Evolutionary conservation across 1,139 yeast genomes (phyloP).

Genomic region (Yamadazyma diospyri): DNA sequence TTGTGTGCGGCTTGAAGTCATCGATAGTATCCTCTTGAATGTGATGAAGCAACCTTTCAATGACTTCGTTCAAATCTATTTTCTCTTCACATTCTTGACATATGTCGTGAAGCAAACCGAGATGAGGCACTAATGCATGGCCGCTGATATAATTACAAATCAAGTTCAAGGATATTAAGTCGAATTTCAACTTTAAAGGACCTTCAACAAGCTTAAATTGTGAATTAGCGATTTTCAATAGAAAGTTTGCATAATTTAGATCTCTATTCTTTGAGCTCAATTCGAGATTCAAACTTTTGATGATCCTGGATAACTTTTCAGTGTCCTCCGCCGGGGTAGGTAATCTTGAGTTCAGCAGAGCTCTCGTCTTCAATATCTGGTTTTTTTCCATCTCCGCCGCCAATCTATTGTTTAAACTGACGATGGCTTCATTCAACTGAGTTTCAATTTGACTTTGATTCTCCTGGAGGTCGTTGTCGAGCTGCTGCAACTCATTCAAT

Average conservation of each 20-base stretch:
- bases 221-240: conserved; percentile 4
- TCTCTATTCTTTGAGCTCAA: conserved; percentile 8
- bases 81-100: neutral
- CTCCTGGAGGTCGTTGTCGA: conserved; percentile 63
- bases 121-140: neutral
- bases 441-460: conserved; percentile 51
- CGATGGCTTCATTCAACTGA: conserved; percentile 49
- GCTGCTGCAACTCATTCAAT: conserved; percentile 54
- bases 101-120: conserved; percentile 1
- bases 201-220: conserved; percentile 4
- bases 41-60: conserved; percentile 2
- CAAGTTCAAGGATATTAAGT: neutral
- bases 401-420: conserved; percentile 22
- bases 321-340: neutral
- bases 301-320: conserved; percentile 3
- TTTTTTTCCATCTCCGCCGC: conserved; percentile 23
- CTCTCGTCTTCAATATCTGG: conserved; percentile 25
- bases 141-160: neutral
- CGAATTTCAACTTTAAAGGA: conserved; percentile 2
- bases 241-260: conserved; percentile 3
- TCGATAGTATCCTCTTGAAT: conserved; percentile 6
- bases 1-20: conserved; percentile 2
- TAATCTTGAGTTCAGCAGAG: conserved; percentile 12
- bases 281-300: conserved; percentile 7
- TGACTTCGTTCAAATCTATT: conserved; percentile 1